Percentiles rank a stretch among this genome's conserved stretches.
phyloP scores from a whole-genome alignment of 176 grass and related monocot species.

The Oropetium thomaeum region DNA sequence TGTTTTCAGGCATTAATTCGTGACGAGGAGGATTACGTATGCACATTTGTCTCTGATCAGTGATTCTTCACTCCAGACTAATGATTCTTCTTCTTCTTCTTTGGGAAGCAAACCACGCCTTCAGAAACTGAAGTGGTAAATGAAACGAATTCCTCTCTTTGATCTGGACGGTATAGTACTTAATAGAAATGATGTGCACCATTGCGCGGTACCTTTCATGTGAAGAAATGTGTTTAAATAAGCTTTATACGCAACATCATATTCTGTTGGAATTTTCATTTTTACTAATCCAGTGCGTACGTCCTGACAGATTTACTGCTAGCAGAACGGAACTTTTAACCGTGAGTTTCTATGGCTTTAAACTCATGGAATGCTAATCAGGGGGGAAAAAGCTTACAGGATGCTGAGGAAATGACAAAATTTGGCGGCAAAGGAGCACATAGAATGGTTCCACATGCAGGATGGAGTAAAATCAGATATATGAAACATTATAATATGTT shows the following conservation, averaged over 20 bases:
- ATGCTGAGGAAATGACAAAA: conserved; percentile 6
- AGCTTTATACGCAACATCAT: conserved; percentile 14
- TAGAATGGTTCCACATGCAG: conserved; percentile 24
- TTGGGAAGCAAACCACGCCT: conserved; percentile 1
- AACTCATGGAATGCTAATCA: conserved; percentile 7
- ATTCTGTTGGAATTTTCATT: conserved; percentile 26
- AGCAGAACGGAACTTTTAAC: conserved; percentile 3
- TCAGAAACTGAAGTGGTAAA: conserved; percentile 15
- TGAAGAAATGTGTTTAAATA: conserved; percentile 18
- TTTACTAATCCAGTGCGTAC: conserved; percentile 23
- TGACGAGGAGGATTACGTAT: neutral
- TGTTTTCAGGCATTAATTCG: conserved; percentile 8
- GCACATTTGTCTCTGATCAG: conserved; percentile 18
- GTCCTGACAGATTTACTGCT: conserved; percentile 16
- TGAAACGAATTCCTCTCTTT: conserved; percentile 7
- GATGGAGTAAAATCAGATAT: conserved; percentile 29
- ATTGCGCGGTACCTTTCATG: conserved; percentile 9
- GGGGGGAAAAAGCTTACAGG: neutral
- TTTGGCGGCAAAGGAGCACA: conserved; percentile 19
- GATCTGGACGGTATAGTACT: conserved; percentile 20
- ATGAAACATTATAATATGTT: conserved; percentile 14
- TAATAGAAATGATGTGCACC: conserved; percentile 25
- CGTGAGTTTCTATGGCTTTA: neutral
- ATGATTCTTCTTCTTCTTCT: neutral
- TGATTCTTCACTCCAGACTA: neutral